Conservation (phyloP, 768 basidiomycete species). For the Dentipellis sp. region DNA sequence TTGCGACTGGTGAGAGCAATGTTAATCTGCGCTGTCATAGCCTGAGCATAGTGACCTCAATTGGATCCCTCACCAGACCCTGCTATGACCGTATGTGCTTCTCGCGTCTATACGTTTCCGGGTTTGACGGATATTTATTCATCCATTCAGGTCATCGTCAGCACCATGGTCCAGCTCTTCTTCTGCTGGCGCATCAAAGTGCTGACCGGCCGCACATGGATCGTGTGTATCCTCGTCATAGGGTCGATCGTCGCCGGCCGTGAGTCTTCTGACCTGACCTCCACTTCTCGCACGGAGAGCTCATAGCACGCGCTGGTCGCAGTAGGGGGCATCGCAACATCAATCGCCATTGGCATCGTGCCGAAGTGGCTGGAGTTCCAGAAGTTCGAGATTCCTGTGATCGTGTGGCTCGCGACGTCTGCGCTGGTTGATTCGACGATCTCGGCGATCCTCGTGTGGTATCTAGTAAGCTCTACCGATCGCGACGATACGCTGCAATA, state of each 20-base stretch:
- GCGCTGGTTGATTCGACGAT: slow-evolving; percentile 9
- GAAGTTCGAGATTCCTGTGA: slow-evolving; percentile 10
- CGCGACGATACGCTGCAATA: neutral
- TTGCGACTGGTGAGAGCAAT: slow-evolving; percentile 1
- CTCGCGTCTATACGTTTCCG: neutral
- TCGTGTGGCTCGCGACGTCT: slow-evolving; percentile 12
- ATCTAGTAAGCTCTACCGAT: slow-evolving; percentile 7
- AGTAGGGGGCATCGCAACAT: slow-evolving; percentile 13
- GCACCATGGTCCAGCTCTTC: slow-evolving; percentile 6
- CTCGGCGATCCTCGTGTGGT: slow-evolving; percentile 10
- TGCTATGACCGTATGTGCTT: slow-evolving; percentile 2
- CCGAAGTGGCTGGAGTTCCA: slow-evolving; percentile 8
- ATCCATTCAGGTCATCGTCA: neutral
- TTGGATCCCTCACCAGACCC: neutral
- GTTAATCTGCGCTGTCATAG: neutral
- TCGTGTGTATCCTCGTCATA: neutral
- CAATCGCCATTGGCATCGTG: slow-evolving; percentile 8
- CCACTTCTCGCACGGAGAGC: neutral
- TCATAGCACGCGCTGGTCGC: neutral
- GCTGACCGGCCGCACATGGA: neutral
- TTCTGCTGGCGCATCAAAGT: slow-evolving; percentile 7
- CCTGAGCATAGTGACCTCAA: neutral
- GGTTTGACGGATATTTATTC: too few relatives aligned
- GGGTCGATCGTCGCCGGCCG: neutral
- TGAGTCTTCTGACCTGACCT: neutral